Conservation (phyloP, 148 eudicot species). For the Amaranthus palmeri region DNA sequence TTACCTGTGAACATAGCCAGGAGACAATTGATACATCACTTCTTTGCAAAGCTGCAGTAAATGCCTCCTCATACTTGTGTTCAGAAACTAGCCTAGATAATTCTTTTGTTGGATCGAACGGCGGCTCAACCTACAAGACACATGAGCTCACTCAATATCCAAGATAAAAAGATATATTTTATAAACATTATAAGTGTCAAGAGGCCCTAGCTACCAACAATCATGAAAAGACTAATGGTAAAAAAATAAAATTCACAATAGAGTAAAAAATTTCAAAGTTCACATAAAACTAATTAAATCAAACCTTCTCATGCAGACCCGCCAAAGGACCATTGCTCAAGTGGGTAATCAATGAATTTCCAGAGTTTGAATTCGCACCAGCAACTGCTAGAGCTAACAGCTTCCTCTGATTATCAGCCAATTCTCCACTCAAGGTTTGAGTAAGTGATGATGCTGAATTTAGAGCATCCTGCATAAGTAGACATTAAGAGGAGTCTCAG, state of each 20-base stretch:
- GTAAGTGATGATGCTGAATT: constrained; percentile 78
- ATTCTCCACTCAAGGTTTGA: constrained; percentile 65
- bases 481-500: constrained; percentile 9
- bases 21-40: constrained; percentile 90
- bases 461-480: constrained; percentile 59
- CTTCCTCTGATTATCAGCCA: constrained; percentile 89
- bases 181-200: neutral
- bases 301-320: constrained; percentile 78
- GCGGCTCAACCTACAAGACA: constrained; percentile 68
- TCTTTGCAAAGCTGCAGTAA: constrained; percentile 86
- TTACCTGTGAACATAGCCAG: constrained; percentile 97
- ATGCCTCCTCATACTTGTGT: constrained; percentile 86
- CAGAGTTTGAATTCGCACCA: constrained; percentile 65
- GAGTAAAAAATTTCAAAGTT: too few species aligned
- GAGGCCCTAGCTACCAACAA: neutral
- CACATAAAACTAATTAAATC: constrained; percentile 5
- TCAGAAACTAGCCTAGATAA: constrained; percentile 76
- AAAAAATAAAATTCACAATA: neutral
- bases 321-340: constrained; percentile 78
- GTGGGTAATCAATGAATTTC: constrained; percentile 55
- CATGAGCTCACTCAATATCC: constrained; percentile 2
- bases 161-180: neutral
- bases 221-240: neutral
- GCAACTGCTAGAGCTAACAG: constrained; percentile 69
- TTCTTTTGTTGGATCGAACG: constrained; percentile 79